Evolutionary conservation across 2,329 filamentous ascomycete genomes (phyloP).

Genomic region (Cadophora sp.): DNA sequence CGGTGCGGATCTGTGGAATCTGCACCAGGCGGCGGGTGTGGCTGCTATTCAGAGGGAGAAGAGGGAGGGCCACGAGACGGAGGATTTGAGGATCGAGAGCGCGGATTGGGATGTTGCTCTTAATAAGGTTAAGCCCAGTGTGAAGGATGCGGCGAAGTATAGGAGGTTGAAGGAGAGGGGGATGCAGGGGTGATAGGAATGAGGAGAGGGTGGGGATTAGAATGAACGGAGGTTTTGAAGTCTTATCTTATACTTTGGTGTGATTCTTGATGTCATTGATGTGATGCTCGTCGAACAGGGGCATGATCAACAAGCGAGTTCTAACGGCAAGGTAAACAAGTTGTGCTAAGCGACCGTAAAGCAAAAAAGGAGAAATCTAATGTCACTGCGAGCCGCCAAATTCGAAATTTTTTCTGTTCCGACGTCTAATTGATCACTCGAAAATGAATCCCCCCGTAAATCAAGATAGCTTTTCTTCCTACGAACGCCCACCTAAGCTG

Average conservation of each 20-base stretch:
- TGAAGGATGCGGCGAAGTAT: conserved; percentile 47
- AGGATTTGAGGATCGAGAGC: conserved; percentile 39
- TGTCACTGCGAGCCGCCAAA: no score
- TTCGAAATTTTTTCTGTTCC: no score
- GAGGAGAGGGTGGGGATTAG: not conserved
- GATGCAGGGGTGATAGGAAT: conserved; percentile 36
- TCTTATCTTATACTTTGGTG: not conserved
- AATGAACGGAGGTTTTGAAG: not conserved
- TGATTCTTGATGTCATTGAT: not conserved
- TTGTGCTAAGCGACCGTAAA: no score
- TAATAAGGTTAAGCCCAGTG: conserved; percentile 44
- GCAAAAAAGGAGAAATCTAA: no score
- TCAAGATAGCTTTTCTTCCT: no score
- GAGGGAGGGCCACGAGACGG: conserved; percentile 25
- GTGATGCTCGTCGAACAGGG: not conserved
- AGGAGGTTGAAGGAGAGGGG: conserved; percentile 46
- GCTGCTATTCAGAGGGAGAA: conserved; percentile 46
- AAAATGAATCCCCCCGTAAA: no score
- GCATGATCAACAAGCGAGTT: no score
- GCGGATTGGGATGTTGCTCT: conserved; percentile 46
- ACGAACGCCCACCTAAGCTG: no score
- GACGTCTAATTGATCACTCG: no score
- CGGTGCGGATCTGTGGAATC: conserved; percentile 67
- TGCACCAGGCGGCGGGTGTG: conserved; percentile 49
- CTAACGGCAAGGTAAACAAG: no score